A percentile compares a stretch with the other conserved stretches of the same genome.
phyloP scores from a whole-genome alignment of 495 filamentous ascomycete genomes.

The Penicillium lagena region DNA sequence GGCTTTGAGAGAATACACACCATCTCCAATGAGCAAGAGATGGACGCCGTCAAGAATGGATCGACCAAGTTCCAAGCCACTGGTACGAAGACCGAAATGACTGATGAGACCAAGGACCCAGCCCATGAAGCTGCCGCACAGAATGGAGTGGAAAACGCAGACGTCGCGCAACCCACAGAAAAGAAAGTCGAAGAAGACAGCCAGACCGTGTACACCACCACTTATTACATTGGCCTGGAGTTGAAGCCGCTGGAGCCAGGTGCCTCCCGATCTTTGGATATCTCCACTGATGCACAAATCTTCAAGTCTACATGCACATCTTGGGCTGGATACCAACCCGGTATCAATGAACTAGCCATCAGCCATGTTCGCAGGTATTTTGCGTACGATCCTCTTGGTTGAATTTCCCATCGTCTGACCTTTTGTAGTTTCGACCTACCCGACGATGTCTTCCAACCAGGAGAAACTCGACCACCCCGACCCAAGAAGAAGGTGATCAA shows the following conservation, averaged over 20 bases:
- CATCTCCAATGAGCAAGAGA: slow-evolving; percentile 64
- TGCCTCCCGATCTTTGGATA: slow-evolving; percentile 46
- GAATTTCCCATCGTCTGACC: slow-evolving; percentile 9
- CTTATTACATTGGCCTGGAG: slow-evolving; percentile 83
- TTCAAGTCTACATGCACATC: slow-evolving; percentile 66
- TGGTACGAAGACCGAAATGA: slow-evolving; percentile 52
- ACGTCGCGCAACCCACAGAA: slow-evolving; percentile 30
- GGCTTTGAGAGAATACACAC: slow-evolving; percentile 76
- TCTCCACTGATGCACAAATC: slow-evolving; percentile 65
- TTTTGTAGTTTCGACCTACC: slow-evolving; percentile 70
- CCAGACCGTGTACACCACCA: slow-evolving; percentile 70
- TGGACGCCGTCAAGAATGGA: slow-evolving; percentile 64
- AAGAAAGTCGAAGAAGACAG: slow-evolving; percentile 28
- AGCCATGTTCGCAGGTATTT: slow-evolving; percentile 72
- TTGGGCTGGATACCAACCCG: slow-evolving; percentile 59
- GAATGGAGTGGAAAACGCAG: slow-evolving; percentile 40
- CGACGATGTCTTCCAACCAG: slow-evolving; percentile 77
- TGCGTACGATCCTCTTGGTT: not conserved
- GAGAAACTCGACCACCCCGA: slow-evolving; percentile 64
- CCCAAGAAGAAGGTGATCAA: slow-evolving; percentile 57
- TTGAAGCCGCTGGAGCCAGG: slow-evolving; percentile 42
- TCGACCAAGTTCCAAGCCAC: slow-evolving; percentile 61
- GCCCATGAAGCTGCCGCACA: slow-evolving; percentile 45
- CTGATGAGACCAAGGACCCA: slow-evolving; percentile 50
- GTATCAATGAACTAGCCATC: slow-evolving; percentile 60